These are phyloP conservation scores for Solanum virginianum DNA, from an alignment of 257 asterid species.

Conservation along the genomic window DNA sequence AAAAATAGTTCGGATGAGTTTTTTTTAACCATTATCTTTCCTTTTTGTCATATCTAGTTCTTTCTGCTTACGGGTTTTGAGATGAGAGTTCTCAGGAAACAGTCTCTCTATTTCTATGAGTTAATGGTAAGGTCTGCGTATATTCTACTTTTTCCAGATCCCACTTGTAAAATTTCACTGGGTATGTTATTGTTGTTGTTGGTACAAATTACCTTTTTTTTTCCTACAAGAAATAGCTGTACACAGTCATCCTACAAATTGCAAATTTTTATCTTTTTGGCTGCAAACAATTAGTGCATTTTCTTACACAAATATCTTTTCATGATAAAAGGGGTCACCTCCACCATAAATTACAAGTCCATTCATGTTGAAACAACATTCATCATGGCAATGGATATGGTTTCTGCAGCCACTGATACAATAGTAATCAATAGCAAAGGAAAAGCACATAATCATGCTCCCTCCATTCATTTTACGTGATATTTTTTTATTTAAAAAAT, in stretches of 20 bases:
- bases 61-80: too few species aligned
- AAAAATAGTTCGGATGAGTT: too few species aligned
- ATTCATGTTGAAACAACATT: background rate
- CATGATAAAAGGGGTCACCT: background rate
- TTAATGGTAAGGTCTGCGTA: too few species aligned
- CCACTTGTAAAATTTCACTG: too few species aligned
- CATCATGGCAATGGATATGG: background rate
- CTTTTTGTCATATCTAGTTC: too few species aligned
- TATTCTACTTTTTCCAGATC: too few species aligned
- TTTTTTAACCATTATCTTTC: too few species aligned
- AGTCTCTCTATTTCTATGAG: too few species aligned
- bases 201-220: background rate
- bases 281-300: background rate
- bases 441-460: background rate
- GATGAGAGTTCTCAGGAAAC: too few species aligned
- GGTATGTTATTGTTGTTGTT: too few species aligned
- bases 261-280: background rate
- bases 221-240: background rate
- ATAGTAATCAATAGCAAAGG: background rate
- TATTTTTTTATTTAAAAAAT: too few species aligned
- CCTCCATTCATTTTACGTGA: too few species aligned
- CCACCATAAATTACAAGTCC: background rate
- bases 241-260: background rate
- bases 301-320: background rate
- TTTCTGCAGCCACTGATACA: background rate